These are phyloP conservation scores for Camellia lanceoleosa DNA, from an alignment of 148 eudicot genomes.

Conservation along the genomic window DNA sequence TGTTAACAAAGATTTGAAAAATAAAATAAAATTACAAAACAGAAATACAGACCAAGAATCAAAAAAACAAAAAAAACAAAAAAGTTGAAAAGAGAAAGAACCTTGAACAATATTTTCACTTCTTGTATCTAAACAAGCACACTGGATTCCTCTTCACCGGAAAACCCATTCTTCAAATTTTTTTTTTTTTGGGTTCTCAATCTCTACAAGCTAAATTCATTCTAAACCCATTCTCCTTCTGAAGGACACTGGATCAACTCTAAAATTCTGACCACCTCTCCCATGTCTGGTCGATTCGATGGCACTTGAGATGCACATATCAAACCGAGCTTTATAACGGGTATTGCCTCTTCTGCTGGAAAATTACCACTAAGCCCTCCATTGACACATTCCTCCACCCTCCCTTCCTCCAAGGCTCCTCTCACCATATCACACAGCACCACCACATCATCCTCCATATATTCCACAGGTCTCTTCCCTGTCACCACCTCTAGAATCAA, in stretches of 20 bases:
- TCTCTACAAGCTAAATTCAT: slow-evolving; percentile 18
- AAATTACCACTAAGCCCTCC: slow-evolving; percentile 53
- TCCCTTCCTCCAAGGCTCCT: slow-evolving; percentile 81
- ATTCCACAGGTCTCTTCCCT: slow-evolving; percentile 84
- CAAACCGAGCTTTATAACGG: slow-evolving; percentile 77
- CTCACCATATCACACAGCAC: slow-evolving; percentile 89
- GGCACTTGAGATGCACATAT: slow-evolving; percentile 97
- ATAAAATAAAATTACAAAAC: background rate
- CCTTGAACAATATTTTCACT: slow-evolving; percentile 6
- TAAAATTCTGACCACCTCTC: slow-evolving; percentile 76
- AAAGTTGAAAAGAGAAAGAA: slow-evolving; percentile 14
- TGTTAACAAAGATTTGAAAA: slow-evolving; percentile 6
- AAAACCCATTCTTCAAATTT: slow-evolving; percentile 29
- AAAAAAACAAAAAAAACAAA: background rate
- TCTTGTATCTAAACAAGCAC: slow-evolving; percentile 32
- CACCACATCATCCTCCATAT: slow-evolving; percentile 92
- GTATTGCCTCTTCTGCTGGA: slow-evolving; percentile 68
- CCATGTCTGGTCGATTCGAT: slow-evolving; percentile 90
- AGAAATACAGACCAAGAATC: background rate
- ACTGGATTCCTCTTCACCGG: slow-evolving; percentile 36
- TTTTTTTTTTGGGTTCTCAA: background rate
- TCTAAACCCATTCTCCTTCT: slow-evolving; percentile 52
- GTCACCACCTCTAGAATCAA: slow-evolving; percentile 73
- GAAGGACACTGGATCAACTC: slow-evolving; percentile 75
- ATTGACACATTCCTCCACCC: slow-evolving; percentile 69